A percentile compares a stretch with the other conserved stretches of the same genome.
These are phyloP conservation scores for Sparassis latifolia DNA, from an alignment of 1,284 basidiomycete species.

Conservation along the genomic window DNA sequence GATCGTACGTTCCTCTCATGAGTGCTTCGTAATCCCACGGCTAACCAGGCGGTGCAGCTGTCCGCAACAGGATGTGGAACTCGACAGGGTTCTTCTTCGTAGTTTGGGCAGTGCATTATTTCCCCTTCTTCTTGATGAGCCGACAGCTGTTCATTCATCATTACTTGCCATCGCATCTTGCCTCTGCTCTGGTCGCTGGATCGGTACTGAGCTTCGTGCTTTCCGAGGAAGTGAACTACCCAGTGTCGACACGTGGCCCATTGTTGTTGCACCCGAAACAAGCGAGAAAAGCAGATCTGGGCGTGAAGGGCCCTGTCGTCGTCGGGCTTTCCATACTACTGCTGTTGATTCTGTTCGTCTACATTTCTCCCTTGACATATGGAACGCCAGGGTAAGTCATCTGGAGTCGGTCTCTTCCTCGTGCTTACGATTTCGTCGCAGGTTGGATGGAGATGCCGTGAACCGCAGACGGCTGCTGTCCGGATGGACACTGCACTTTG, in stretches of 20 bases:
- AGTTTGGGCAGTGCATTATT: constrained; percentile 94
- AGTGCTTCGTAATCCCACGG: constrained; percentile 1
- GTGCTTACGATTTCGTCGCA: constrained; percentile 26
- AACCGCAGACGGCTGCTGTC: constrained; percentile 66
- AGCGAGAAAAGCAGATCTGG: constrained; percentile 65
- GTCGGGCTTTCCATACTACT: constrained; percentile 52
- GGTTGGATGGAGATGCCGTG: constrained; percentile 68
- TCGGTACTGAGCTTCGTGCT: constrained; percentile 88
- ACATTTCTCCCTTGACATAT: constrained; percentile 85
- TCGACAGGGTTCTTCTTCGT: constrained; percentile 93
- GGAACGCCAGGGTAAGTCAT: constrained; percentile 80
- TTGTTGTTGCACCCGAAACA: constrained; percentile 54
- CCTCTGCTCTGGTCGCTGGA: constrained; percentile 88
- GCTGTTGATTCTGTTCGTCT: constrained; percentile 67
- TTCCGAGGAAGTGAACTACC: constrained; percentile 91
- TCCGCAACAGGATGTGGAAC: constrained; percentile 91
- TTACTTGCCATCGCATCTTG: constrained; percentile 93
- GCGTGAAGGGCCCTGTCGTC: constrained; percentile 60
- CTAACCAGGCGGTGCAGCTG: constrained; percentile 40
- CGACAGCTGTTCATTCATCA: constrained; percentile 97
- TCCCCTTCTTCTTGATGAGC: constrained; percentile 97
- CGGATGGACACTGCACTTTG: constrained; percentile 83
- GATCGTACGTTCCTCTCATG: constrained; percentile 52
- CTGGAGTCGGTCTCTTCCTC: background rate
- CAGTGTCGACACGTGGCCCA: constrained; percentile 68